These are phyloP conservation scores for Crithidia expoeki DNA, from an alignment of 208 protist species.

Conservation along the genomic window DNA sequence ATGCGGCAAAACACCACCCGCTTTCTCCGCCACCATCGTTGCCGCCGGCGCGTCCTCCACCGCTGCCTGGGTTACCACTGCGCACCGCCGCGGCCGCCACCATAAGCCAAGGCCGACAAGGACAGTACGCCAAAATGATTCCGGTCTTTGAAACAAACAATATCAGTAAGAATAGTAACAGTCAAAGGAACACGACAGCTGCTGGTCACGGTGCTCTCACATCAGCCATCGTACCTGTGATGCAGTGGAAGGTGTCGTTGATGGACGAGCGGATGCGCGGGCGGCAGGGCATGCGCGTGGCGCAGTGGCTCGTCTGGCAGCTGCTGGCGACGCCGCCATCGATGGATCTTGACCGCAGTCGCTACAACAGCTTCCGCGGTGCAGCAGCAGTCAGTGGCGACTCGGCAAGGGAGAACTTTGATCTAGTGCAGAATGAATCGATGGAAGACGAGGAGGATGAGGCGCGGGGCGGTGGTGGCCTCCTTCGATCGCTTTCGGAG, in stretches of 20 bases:
- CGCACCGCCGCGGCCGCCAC: not conserved
- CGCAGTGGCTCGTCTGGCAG: conserved; percentile 21
- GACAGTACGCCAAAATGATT: not conserved
- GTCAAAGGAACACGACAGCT: too few species aligned
- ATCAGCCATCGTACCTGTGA: not conserved
- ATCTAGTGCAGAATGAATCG: not conserved
- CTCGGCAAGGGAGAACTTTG: not conserved
- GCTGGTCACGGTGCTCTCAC: not conserved
- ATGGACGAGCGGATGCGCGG: conserved; percentile 18
- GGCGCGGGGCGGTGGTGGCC: conserved; percentile 1
- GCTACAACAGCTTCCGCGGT: not conserved
- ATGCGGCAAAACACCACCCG: not conserved
- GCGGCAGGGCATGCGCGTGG: conserved; percentile 13
- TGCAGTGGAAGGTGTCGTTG: conserved; percentile 23
- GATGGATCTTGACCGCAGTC: not conserved
- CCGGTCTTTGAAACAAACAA: not conserved
- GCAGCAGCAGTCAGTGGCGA: not conserved
- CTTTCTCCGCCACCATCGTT: not conserved
- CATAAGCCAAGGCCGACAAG: not conserved
- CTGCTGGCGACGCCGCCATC: conserved; percentile 10
- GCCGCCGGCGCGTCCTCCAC: conserved; percentile 5
- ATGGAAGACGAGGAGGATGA: not conserved
- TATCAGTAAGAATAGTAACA: not conserved
- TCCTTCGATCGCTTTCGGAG: conserved; percentile 43
- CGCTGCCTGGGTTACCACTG: not conserved